Evolutionary conservation across 306 rosid genomes (phyloP), one percentile per base, ranked within the genome.

Genomic region (Quillaja saponaria): DNA sequence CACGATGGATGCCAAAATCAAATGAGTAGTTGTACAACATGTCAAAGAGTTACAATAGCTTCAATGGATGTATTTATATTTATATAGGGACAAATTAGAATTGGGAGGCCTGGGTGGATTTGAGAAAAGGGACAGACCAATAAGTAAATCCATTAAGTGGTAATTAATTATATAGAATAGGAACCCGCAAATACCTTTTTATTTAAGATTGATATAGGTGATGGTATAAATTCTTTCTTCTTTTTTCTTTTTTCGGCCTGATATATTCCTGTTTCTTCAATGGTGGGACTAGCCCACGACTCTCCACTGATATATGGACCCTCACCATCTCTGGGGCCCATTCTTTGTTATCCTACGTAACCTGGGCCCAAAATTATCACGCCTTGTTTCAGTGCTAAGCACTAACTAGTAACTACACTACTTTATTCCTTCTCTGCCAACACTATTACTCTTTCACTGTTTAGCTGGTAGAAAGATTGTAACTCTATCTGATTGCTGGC

Each of bases 261-360:
- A n/a, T n/a, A n/a, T n/a, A n/a, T n/a, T n/a, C n/a, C n/a, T n/a
- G n/a, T n/a, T n/a, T n/a, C 67, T 79, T 49, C 17, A 49, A 62
- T 66, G 82, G 78, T 73, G 84, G 78, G 76, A 76, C 71, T 51
- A 70, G 61, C 44, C 62, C 64, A 82, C 61, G 69, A 64, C 47
- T 55, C 84, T 78, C 80, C 87, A 75, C 80, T 69, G 35, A 60
- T 8, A 25, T 35, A 68, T 56, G 70, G 68, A 63, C 69, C 78
- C 78, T 66, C 41, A 59, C 58, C 21, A 8, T 52, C 81, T 49
- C 67, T 34, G 6, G 59, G 55, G 68, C 63, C 55, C 49, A 33
- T 51, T 41, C 33, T 5, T 58, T 67, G 45, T 47, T 17, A 37
- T 50, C 59, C 57, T 44, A 33, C 68, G 65, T 53, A 62, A 58